phyloP scores from a whole-genome alignment of 306 rosid species.

The Notholithocarpus densiflorus region DNA sequence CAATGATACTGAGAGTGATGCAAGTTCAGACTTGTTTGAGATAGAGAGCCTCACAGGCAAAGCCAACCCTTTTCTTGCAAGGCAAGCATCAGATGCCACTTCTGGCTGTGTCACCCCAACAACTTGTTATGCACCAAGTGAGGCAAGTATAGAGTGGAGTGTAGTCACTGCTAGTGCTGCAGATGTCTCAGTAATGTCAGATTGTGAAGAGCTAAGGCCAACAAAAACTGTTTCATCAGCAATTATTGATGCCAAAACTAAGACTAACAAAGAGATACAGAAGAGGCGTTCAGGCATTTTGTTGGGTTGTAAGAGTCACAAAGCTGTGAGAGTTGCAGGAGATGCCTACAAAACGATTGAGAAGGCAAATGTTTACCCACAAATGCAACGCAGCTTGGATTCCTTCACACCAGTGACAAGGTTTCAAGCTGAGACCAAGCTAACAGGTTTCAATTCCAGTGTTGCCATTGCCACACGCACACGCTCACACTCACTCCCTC shows the following conservation, averaged over 20 bases:
- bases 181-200: conserved; percentile 65
- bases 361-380: conserved; percentile 25
- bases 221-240: conserved; percentile 9
- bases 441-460: conserved; percentile 39
- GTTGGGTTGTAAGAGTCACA: conserved; percentile 75
- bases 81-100: conserved; percentile 42
- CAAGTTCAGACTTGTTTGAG: conserved; percentile 94
- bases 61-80: conserved; percentile 40
- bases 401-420: conserved; percentile 38
- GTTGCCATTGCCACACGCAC: conserved; percentile 34
- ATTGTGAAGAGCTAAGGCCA: conserved; percentile 61
- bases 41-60: conserved; percentile 66
- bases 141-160: conserved; percentile 96
- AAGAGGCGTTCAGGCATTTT: conserved; percentile 35
- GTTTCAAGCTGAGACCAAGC: conserved; percentile 49
- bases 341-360: conserved; percentile 43
- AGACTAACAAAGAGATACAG: conserved; percentile 31
- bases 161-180: conserved; percentile 86
- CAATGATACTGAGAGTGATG: conserved; percentile 75
- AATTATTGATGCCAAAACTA: conserved; percentile 30
- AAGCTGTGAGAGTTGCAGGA: conserved; percentile 65
- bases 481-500: conserved; percentile 36
- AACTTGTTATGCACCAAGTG: conserved; percentile 83
- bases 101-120: conserved; percentile 65
- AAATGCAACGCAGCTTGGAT: conserved; percentile 26